Conservation (phyloP, 1,284 basidiomycete genomes). For the Sanguinoderma infundibulare region DNA sequence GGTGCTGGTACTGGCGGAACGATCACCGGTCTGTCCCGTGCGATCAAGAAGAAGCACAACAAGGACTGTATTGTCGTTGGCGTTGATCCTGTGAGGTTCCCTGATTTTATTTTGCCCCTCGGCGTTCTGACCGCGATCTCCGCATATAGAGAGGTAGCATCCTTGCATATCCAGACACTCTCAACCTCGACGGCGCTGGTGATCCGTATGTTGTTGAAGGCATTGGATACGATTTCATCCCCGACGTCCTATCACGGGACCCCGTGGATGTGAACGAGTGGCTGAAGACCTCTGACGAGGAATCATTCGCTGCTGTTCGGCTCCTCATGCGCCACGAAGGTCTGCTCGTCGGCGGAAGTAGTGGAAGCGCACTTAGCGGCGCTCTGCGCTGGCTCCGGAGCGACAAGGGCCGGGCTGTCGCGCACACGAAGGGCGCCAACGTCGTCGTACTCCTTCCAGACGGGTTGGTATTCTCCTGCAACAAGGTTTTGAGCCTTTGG, state of each 20-base stretch:
- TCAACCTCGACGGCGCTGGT: constrained; percentile 53
- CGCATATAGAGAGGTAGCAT: constrained; percentile 80
- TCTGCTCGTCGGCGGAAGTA: constrained; percentile 90
- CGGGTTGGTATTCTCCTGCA: constrained; percentile 58
- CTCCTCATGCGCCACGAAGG: constrained; percentile 88
- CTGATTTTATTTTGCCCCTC: neutral
- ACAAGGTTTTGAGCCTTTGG: neutral
- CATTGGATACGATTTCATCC: constrained; percentile 94
- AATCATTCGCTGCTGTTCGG: constrained; percentile 80
- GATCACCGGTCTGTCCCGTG: constrained; percentile 85
- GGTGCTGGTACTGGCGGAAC: constrained; percentile 97
- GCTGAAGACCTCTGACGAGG: constrained; percentile 87
- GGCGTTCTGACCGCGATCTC: neutral
- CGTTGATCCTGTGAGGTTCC: constrained; percentile 81
- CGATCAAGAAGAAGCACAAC: constrained; percentile 81
- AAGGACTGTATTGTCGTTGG: constrained; percentile 78
- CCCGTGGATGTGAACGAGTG: constrained; percentile 67
- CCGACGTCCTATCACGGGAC: constrained; percentile 74
- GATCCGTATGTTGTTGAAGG: constrained; percentile 86
- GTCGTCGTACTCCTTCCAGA: constrained; percentile 92
- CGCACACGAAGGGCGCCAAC: constrained; percentile 77
- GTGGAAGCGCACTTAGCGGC: constrained; percentile 84
- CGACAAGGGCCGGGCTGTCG: constrained; percentile 69
- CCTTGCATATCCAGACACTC: constrained; percentile 71
- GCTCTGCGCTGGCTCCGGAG: constrained; percentile 80